Conservation (phyloP, 139 green algal genomes). For the Micromonas commoda region DNA sequence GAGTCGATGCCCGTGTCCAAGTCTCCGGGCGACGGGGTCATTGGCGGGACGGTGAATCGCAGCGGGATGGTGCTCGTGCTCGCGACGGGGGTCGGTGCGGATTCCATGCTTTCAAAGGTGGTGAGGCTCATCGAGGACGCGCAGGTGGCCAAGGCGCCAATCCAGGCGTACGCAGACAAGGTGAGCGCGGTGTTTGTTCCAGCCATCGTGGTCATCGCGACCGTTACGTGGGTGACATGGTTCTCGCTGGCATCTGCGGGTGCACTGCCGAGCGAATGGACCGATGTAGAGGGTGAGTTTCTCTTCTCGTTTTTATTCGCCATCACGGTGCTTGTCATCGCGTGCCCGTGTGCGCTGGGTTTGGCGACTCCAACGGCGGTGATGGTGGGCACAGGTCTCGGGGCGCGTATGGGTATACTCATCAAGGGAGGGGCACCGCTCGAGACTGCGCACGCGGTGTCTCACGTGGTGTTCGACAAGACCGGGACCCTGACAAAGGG, state of each 20-base stretch:
- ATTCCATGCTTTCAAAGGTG: conserved; percentile 80
- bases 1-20: conserved; percentile 76
- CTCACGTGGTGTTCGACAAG: conserved; percentile 89
- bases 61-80: conserved; percentile 61
- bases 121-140: conserved; percentile 79
- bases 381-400: conserved; percentile 91
- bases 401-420: conserved; percentile 77
- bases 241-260: conserved; percentile 48
- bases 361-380: conserved; percentile 96
- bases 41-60: conserved; percentile 72
- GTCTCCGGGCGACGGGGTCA: conserved; percentile 54
- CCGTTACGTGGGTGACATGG: conserved; percentile 72
- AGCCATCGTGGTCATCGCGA: conserved; percentile 64
- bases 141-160: conserved; percentile 87
- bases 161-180: conserved; percentile 56
- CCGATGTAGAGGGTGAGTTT: conserved; percentile 66
- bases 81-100: conserved; percentile 63
- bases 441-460: conserved; percentile 54
- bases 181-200: conserved; percentile 83
- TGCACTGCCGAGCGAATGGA: conserved; percentile 54
- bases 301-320: conserved; percentile 89
- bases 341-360: conserved; percentile 87
- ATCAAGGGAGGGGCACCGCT: conserved; percentile 87
- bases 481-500: conserved; percentile 88
- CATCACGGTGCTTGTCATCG: conserved; percentile 93